Percentiles rank a stretch among this genome's conserved stretches.
Conservation (phyloP, 179 eudicot genomes). For the Camellia oleifera region DNA sequence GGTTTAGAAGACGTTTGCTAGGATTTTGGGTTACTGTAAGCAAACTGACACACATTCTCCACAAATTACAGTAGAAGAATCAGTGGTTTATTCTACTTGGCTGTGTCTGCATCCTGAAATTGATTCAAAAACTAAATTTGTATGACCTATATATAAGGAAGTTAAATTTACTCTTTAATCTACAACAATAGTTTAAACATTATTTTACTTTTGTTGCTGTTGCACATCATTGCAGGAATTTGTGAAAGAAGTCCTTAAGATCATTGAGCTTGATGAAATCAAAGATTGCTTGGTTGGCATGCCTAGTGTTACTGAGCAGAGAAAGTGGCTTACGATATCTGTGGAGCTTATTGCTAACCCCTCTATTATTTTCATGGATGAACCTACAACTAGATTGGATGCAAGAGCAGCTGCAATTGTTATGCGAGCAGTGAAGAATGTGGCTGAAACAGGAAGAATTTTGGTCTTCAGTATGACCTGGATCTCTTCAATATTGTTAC, state of each 20-base stretch:
- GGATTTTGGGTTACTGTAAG: conserved; percentile 80
- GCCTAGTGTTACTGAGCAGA: conserved; percentile 67
- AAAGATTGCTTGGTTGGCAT: conserved; percentile 66
- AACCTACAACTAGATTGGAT: conserved; percentile 83
- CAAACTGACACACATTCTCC: conserved; percentile 85
- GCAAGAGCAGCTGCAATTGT: conserved; percentile 91
- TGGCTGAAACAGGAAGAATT: conserved; percentile 67
- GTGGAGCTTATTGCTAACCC: conserved; percentile 43
- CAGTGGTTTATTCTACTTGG: conserved; percentile 74
- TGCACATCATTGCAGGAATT: conserved; percentile 42
- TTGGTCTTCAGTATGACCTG: too few species aligned
- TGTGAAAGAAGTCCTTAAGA: conserved; percentile 62
- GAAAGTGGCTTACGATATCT: conserved; percentile 81
- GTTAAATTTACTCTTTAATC: neutral
- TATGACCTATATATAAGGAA: conserved; percentile 24
- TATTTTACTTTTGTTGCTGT: neutral
- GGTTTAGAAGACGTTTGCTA: conserved; percentile 72
- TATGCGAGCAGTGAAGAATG: conserved; percentile 75
- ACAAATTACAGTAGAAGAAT: conserved; percentile 71
- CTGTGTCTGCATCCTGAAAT: conserved; percentile 57
- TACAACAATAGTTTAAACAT: neutral
- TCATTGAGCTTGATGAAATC: conserved; percentile 64
- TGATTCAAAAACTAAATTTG: conserved; percentile 52
- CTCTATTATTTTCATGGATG: conserved; percentile 84
- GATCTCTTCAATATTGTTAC: too few species aligned